Conservation (phyloP, 78 protist species). For the Polysphondylium violaceum region DNA sequence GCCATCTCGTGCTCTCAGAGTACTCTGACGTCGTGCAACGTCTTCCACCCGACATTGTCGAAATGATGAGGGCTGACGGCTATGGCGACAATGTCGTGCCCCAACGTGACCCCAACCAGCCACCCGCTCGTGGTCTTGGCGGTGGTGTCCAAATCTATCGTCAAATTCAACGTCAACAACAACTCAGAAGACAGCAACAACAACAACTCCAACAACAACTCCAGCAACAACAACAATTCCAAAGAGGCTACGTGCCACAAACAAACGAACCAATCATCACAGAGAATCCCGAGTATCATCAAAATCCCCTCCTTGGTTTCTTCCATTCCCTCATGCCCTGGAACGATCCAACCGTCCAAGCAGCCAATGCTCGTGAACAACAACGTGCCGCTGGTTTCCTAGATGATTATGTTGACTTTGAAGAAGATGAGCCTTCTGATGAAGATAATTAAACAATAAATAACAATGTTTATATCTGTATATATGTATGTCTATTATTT, state of each 20-base stretch:
- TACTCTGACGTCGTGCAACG: conserved; percentile 66
- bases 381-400: conserved; percentile 60
- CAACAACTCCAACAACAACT: conserved; percentile 15
- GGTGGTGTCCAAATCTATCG: conserved; percentile 52
- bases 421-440: conserved; percentile 36
- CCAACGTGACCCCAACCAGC: conserved; percentile 30
- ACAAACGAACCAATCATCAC: conserved; percentile 17
- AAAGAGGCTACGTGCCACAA: neutral
- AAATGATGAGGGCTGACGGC: conserved; percentile 52
- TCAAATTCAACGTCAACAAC: conserved; percentile 21
- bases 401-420: conserved; percentile 66
- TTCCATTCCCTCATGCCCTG: conserved; percentile 72
- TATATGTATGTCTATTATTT: neutral
- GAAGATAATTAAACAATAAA: conserved; percentile 13
- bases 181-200: neutral
- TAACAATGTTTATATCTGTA: neutral
- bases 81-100: conserved; percentile 34
- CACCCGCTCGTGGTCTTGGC: conserved; percentile 60
- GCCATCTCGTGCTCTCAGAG: conserved; percentile 52
- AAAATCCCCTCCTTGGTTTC: conserved; percentile 36
- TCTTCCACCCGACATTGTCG: conserved; percentile 64
- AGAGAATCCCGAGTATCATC: conserved; percentile 10
- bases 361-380: neutral
- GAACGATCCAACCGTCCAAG: conserved; percentile 9
- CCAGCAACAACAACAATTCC: conserved; percentile 28